phyloP scores from a whole-genome alignment of 495 filamentous ascomycete species.

The Hyaloscypha variabilis region DNA sequence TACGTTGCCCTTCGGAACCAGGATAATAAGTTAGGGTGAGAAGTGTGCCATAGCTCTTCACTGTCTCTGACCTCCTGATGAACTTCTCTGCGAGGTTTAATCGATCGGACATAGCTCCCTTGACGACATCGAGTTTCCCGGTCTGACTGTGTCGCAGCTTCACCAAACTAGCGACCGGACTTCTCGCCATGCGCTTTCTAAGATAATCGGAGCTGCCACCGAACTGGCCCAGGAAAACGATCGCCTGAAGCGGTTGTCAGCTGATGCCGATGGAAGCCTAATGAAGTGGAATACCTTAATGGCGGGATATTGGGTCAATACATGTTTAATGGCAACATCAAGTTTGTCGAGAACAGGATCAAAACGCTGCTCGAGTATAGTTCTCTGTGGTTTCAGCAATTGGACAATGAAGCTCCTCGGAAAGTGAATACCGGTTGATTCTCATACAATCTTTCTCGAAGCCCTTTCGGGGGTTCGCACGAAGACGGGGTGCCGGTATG shows the following conservation, averaged over 20 bases:
- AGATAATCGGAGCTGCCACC: conserved; percentile 17
- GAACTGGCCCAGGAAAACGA: conserved; percentile 19
- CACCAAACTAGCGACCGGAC: conserved; percentile 2
- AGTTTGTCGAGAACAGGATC: conserved; percentile 10
- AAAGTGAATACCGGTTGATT: conserved; percentile 2
- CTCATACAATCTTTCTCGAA: conserved; percentile 18
- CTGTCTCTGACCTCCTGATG: conserved; percentile 5
- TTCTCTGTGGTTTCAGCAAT: background rate
- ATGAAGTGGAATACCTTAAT: conserved; percentile 7
- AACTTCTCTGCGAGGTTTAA: conserved; percentile 14
- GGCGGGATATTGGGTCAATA: background rate
- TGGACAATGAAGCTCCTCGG: background rate
- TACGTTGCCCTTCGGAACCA: background rate
- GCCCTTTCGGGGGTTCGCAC: conserved; percentile 9
- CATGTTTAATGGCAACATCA: background rate
- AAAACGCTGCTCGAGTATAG: conserved; percentile 4
- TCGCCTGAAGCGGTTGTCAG: conserved; percentile 13
- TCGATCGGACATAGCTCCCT: conserved; percentile 14
- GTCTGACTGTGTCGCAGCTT: conserved; percentile 15
- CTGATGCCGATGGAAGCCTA: background rate
- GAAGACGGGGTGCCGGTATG: background rate
- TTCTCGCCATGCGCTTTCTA: conserved; percentile 8
- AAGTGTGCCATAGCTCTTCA: conserved; percentile 19
- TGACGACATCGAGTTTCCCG: conserved; percentile 17
- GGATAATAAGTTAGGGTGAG: conserved; percentile 5